Base-by-base conservation (phyloP, 1,284 basidiomycete species). In the Cryptococcus sp. region DNA sequence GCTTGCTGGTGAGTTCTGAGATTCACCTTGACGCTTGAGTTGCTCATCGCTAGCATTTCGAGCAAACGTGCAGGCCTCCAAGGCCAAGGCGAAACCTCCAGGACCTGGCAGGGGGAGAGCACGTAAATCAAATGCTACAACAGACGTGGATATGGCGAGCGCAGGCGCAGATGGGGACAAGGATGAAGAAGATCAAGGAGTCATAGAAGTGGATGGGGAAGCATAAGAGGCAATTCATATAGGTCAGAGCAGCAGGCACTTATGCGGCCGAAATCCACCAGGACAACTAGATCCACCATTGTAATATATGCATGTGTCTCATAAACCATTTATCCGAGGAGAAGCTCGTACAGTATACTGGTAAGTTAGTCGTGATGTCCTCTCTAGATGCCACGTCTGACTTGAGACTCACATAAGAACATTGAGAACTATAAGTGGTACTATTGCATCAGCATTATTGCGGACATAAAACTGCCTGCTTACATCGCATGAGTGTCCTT, bases 401-500 rank as follows among this genome's bases (percentile, higher is more conserved):
- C n/a, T n/a, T n/a, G n/a, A n/a, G n/a, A n/a, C 73, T 61, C 52
- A 75, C 73, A 92, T 82, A 56, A 87, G 74, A 46, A 88, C 80
- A 73, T 94, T 94, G 41, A 87, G 67, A 28, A 79, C 84, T 70
- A 94, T 93, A 43, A 94, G 77, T 41, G 91, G 91, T 79, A 94
- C 91, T 93, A 53, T 40, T 19, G 18, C 14, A 28, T 25, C 23
- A 19, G 3, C 14, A 5, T 7, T 19, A 19, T n/a, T 9, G 9
- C 19, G 39, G 39, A 41, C 9, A 14, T 10, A 21, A 28, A 21
- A 28, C 19, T 16, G 32, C 9, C 32, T 7, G 42, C 84, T 75
- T 72, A 98, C 93, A 91, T 74, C 94, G 83, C 86, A 98, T 87
- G 57, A 98, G 79, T 50, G 91, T 97, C 73, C 93, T 80, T 53